Evolutionary conservation across 768 basidiomycete genomes (phyloP).

Genomic region (Stropharia rugosoannulata): DNA sequence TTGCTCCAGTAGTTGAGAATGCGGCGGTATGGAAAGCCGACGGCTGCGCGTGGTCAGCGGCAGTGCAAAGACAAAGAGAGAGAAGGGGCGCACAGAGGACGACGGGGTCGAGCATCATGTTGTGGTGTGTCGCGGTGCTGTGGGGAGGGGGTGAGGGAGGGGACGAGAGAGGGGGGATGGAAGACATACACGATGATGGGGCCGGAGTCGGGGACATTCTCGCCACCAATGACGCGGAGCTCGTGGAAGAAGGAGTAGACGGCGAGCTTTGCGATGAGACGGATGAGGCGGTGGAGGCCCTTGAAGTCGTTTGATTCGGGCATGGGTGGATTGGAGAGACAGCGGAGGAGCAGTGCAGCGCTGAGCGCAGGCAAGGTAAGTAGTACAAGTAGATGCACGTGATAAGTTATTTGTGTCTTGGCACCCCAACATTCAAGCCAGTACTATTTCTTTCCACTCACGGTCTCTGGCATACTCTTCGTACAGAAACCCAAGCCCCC

Average conservation of each 20-base stretch:
- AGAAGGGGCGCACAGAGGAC: conserved; percentile 60
- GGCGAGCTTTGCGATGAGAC: conserved; percentile 69
- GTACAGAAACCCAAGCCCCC: not conserved
- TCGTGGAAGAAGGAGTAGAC: conserved; percentile 88
- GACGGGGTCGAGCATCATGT: conserved; percentile 92
- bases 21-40: conserved; percentile 77
- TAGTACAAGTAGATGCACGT: no score
- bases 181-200: conserved; percentile 88
- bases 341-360: not conserved
- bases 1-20: conserved; percentile 95
- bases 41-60: conserved; percentile 45
- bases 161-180: not conserved
- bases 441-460: no score
- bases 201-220: conserved; percentile 84
- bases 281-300: conserved; percentile 68
- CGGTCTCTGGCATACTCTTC: no score
- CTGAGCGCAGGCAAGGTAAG: not conserved
- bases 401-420: no score
- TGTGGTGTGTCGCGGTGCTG: conserved; percentile 63
- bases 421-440: not conserved
- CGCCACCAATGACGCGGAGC: conserved; percentile 81
- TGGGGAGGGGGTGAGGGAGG: not conserved
- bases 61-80: conserved; percentile 10
- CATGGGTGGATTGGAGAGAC: conserved; percentile 10
- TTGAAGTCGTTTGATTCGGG: conserved; percentile 34